Evolutionary conservation across 2,329 filamentous ascomycete genomes (phyloP), one percentile per base, ranked within the genome.

Genomic region (Juglanconis sp.): DNA sequence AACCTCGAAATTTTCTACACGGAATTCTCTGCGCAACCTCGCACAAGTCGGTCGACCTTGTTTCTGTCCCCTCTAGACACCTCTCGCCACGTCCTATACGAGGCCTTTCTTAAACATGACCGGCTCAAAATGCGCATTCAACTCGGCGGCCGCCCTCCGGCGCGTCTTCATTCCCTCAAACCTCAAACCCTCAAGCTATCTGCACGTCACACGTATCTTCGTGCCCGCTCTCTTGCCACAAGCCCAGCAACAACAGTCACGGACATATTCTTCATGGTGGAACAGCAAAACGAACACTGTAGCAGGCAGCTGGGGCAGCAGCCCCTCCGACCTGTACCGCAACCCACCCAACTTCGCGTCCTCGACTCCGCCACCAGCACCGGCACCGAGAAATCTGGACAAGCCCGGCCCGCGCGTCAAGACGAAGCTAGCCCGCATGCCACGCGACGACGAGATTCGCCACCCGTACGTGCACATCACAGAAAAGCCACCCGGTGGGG

Each of bases 401-500:
- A 65, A 74, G 65, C 73, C 76, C 4, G 53, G n/a, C 63, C 66
- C 24, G 65, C 68, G 11, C 5, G 57, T 63, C 13, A 32, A n/a
- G 38, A 53, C 54, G 30, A 62, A 52, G 51, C 60, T 61, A 49
- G 57, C 64, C 3, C 75, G 75, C 0, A 67, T 74, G 11, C 77
- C 79, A 5, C 72, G 73, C 59, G 77, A 83, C 71, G 64, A 74
- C 50, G 74, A 78, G 60, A 83, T 83, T 64, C 72, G 62, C 59
- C 73, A 72, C 13, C 68, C 69, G 17, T 72, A 77, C 68, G 76
- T 78, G 69, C 74, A 78, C 49, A 68, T 81, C 36, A 58, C 67
- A 9, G 24, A 72, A 15, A 68, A 67, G 11, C 72, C 75, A 42
- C 70, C 73, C 5, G 75, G 76, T 30, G 71, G 72, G 38, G 73